Conservation (phyloP, 2,329 filamentous ascomycete species). For the Aureobasidium mangrovei region DNA sequence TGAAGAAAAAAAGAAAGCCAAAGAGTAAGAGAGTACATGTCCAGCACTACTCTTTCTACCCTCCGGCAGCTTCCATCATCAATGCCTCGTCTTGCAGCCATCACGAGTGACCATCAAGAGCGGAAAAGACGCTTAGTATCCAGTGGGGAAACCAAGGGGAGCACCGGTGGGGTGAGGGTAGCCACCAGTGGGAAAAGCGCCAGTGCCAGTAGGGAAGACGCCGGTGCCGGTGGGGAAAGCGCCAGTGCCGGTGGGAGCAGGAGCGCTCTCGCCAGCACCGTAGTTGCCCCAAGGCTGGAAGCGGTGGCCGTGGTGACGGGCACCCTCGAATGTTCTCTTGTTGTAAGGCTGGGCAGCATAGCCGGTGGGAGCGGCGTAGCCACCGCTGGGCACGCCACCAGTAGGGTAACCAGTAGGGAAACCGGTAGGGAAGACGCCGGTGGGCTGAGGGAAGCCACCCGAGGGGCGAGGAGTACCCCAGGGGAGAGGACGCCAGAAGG, state of each 20-base stretch:
- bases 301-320: too few species aligned
- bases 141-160: conserved; percentile 4
- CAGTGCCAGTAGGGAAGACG: not conserved
- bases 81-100: not conserved
- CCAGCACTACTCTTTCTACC: conserved; percentile 1
- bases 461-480: not conserved
- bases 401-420: not conserved
- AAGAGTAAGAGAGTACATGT: not conserved
- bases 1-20: not conserved
- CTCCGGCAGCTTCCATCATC: not conserved
- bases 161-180: not conserved
- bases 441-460: conserved; percentile 7
- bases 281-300: too few species aligned
- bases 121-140: not conserved
- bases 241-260: not conserved
- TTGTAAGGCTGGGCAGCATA: too few species aligned
- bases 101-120: not conserved
- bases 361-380: not conserved
- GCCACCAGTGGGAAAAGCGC: not conserved
- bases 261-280: not conserved
- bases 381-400: conserved; percentile 3
- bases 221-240: not conserved
- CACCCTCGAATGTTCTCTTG: too few species aligned
- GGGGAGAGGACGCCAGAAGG: not conserved
- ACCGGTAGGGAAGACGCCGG: not conserved